These are phyloP conservation scores for Cucumis melo DNA, from an alignment of 306 rosid genomes.

Conservation along the genomic window DNA sequence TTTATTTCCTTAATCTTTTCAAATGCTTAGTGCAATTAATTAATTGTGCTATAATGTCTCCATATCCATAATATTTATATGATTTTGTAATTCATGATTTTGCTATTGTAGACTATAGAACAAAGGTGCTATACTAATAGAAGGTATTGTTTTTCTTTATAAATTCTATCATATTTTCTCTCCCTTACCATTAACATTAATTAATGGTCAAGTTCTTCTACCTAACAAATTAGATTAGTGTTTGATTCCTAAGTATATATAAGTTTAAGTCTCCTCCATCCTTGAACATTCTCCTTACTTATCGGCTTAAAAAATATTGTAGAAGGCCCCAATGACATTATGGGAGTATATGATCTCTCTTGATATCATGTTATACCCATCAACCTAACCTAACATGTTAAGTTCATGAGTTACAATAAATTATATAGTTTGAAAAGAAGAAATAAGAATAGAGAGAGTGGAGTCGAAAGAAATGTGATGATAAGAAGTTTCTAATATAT, in stretches of 20 bases:
- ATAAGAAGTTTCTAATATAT: not conserved
- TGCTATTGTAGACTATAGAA: not conserved
- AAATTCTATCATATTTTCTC: not conserved
- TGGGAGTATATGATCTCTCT: too few species aligned
- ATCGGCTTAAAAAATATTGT: too few species aligned
- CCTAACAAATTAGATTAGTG: not conserved
- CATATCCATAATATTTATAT: not conserved
- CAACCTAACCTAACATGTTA: too few species aligned
- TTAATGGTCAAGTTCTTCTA: not conserved
- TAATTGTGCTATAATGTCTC: not conserved
- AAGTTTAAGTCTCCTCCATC: not conserved
- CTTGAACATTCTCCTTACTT: not conserved
- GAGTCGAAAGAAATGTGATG: not conserved
- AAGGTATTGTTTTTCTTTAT: not conserved
- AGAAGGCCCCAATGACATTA: too few species aligned
- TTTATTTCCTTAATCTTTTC: not conserved
- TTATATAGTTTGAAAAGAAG: not conserved
- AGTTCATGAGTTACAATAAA: not conserved
- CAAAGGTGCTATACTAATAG: not conserved
- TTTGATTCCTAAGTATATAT: not conserved
- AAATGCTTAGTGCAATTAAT: not conserved
- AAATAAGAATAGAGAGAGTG: not conserved
- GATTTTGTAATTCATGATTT: not conserved
- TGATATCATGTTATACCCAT: too few species aligned
- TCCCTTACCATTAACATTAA: not conserved